Evolutionary conservation across 2,329 filamentous ascomycete genomes (phyloP), one percentile per base, ranked within the genome.

Genomic region (Aspergillus awamori): DNA sequence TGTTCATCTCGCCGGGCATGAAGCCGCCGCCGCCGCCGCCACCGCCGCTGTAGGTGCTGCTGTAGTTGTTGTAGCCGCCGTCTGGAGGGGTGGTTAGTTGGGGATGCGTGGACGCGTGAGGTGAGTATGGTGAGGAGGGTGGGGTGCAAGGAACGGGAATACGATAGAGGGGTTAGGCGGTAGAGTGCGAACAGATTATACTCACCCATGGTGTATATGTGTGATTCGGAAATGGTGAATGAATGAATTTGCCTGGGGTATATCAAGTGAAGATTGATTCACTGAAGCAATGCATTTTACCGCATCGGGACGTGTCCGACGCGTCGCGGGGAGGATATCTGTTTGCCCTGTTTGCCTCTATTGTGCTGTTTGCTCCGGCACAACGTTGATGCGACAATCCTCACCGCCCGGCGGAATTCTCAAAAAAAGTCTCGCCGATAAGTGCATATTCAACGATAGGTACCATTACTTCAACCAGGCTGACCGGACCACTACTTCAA

Each of bases 1-100:
- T 77, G 75, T 80, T 77, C 79, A 81, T 73, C 63, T 80, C 79
- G 52, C 80, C 80, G 28, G 78, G 78, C 77, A 88, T 83, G 74
- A 88, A 89, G 56, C 87, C 86, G 58, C 81, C 82, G 62, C 84
- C 85, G 53, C 81, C 81, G 61, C 84, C 85, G 56, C 81, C 82
- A 64, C 80, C 80, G 49, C 81, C 84, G 59, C 82, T 84, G 33
- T 83, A 87, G 45, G 77, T 82, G 58, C 81, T 80, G 72, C 86
- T 85, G 68, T 75, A 76, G 47, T 70, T 71, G 43, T 15, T 26
- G 13, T 45, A 57, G 20, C 36, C 53, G 30, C 33, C 20, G 7
- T 60, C 58, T 60, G 48, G 47, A 22, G 45, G 13, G 17, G 17
- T 10, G 13, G 33, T 54, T 54, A 53, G 52, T 47, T 43, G 41